A percentile compares a stretch with the other conserved stretches of the same genome.
These are phyloP conservation scores for Lactarius pseudohatsudake DNA, from an alignment of 768 basidiomycete genomes.

Conservation along the genomic window DNA sequence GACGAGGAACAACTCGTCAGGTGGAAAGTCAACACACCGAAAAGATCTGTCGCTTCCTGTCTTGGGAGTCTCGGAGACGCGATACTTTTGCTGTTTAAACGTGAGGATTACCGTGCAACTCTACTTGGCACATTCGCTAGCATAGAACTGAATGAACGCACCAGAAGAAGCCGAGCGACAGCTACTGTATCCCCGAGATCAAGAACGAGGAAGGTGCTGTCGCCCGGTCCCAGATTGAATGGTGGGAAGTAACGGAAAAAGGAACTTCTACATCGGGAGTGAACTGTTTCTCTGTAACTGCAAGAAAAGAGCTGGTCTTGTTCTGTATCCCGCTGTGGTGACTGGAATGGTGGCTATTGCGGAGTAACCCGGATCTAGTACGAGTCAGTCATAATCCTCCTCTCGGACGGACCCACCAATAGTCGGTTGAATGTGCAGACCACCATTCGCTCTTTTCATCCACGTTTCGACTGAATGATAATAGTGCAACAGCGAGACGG, in stretches of 20 bases:
- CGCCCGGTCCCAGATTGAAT: slow-evolving; percentile 65
- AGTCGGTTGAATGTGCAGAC: too few species aligned
- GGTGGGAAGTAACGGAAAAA: slow-evolving; percentile 72
- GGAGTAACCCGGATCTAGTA: background rate
- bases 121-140: slow-evolving; percentile 75
- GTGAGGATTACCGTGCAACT: slow-evolving; percentile 88
- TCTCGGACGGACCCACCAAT: too few species aligned
- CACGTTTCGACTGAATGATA: too few species aligned
- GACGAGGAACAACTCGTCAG: background rate
- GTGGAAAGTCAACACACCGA: slow-evolving; percentile 55
- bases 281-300: slow-evolving; percentile 45
- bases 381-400: background rate
- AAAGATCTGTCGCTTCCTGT: slow-evolving; percentile 79
- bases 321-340: slow-evolving; percentile 18
- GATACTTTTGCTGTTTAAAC: slow-evolving; percentile 94
- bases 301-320: slow-evolving; percentile 40
- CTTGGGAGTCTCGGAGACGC: slow-evolving; percentile 90
- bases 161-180: background rate
- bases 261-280: slow-evolving; percentile 46
- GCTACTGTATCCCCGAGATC: slow-evolving; percentile 86
- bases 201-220: slow-evolving; percentile 90
- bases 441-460: too few species aligned
- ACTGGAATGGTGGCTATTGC: slow-evolving; percentile 15
- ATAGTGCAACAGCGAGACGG: too few species aligned
- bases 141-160: slow-evolving; percentile 19